Conservation (phyloP, 108 stramenopile genomes). For the Fragilaria crotonensis region DNA sequence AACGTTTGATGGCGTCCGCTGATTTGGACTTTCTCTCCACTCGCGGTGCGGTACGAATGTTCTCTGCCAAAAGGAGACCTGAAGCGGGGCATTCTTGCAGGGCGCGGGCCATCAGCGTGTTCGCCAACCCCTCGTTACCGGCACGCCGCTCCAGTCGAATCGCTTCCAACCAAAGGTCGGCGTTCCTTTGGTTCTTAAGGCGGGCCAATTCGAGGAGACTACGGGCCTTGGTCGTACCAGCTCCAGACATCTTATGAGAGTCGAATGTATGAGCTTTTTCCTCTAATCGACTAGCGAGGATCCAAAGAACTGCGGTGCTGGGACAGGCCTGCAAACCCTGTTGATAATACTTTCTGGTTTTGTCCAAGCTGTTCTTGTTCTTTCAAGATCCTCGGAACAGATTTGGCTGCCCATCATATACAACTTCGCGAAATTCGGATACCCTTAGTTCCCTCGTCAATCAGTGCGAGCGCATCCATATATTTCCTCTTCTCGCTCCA, state of each 20-base stretch:
- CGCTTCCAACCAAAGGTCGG: constrained; percentile 86
- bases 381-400: constrained; percentile 63
- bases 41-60: constrained; percentile 76
- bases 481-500: constrained; percentile 68
- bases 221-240: constrained; percentile 81
- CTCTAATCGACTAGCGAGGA: constrained; percentile 82
- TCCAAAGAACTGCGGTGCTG: constrained; percentile 77
- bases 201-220: constrained; percentile 91
- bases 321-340: constrained; percentile 80
- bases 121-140: constrained; percentile 73
- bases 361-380: constrained; percentile 47
- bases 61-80: constrained; percentile 87
- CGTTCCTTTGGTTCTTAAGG: constrained; percentile 70
- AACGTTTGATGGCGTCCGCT: constrained; percentile 85
- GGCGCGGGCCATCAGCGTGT: constrained; percentile 89
- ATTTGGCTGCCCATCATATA: constrained; percentile 98
- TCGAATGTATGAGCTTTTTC: constrained; percentile 41
- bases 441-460: constrained; percentile 77
- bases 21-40: constrained; percentile 86
- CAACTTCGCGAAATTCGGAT: constrained; percentile 71
- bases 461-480: constrained; percentile 44
- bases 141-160: constrained; percentile 88
- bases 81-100: constrained; percentile 93
- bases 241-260: constrained; percentile 31
- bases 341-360: constrained; percentile 70